Base-by-base conservation (phyloP, 2,329 filamentous ascomycete genomes). In the Monilinia vaccinii-corymbosi region DNA sequence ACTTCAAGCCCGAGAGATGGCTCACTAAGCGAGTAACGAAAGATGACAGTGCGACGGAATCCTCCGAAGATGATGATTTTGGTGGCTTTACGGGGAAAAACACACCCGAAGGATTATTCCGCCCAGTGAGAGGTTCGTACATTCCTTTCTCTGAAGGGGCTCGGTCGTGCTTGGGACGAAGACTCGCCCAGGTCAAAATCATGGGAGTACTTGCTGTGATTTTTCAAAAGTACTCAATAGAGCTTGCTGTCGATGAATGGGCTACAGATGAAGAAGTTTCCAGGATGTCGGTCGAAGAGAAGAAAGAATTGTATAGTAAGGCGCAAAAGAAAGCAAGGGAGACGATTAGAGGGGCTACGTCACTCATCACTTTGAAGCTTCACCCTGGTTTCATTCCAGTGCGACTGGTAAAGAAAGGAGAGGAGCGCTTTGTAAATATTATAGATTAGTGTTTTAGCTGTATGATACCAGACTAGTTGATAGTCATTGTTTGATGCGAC, bases 351-450 rank as follows among this genome's bases (percentile, higher is more conserved):
- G 58, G 58, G n/a, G 84, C 87, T 66, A 78, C 75, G 32, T 81
- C 81, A n/a, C 73, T 89, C 60, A 78, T 93, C 62, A 91, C 89
- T 62, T 75, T 93, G 65, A 88, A 90, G 74, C 76, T 93, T 72
- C 78, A 84, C 7, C 76, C 80, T 58, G 82, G 65, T 5, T 68
- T 62, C 47, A 67, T 93, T 38, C 85, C 86, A 0, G 75, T 93
- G 45, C 75, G 87, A 64, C 73, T 93, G 64, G 85, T 89, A 11
- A 83, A 75, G 74, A 82, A 86, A 65, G 88, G 88, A 0, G 74
- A 81, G 64, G 89, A 92, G 77, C 80, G 80, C 68, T 91, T 92
- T 73, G 74, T 81, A 42, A 69, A 68, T 50, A 63, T 69, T 51
- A 32, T 71, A 51, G 66, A 71, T 47, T 60, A 60, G 45, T 48